Base-by-base conservation (phyloP, 371 early-diverging fungal genomes). In the Saksenaea oblongispora region DNA sequence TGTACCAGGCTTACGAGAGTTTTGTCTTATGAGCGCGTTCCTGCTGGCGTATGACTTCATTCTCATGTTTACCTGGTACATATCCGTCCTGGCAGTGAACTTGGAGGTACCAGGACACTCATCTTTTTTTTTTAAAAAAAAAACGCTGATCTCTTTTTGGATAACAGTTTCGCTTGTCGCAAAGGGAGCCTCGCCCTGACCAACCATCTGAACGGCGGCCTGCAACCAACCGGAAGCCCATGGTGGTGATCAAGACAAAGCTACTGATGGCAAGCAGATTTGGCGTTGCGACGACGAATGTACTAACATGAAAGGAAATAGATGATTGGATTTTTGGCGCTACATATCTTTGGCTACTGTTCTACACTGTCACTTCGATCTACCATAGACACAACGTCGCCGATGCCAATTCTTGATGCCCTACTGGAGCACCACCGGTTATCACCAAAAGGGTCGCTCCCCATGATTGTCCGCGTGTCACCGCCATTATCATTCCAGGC, bases 71-170 rank as follows among this genome's bases (percentile, higher is more conserved):
- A 93, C 95, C 13, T 87, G 95, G 73, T 96, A 91, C 70, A 83
- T 92, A 15, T 89, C 96, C 17, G 87, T 95, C 35, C 76, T 97
- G 71, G 90, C 95, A 34, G 82, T 96, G 22, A 96, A 95, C 72
- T 78, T 95, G 27, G 95, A 97, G 75, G 74, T 93, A 67, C 1
- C 76, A 39, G 28, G 15, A 34, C 34, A n/a, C 11, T 28, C 8
- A 14, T 44, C 14, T 35, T 1, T 14, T 47, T 36, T 53, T 9
- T 2, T 39, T 5, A 31, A 28, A 28, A 1, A 27, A 59, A 54
- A 15, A 36, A 17, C 13, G 18, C n/a, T 17, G 18, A 41, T 2
- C 5, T n/a, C 5, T 5, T 41, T 22, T 5, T 47, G 22, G n/a
- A 22, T 47, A 18, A 8, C 24, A 47, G 51, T 2, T n/a, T 1